Evolutionary conservation across 2,329 filamentous ascomycete species (phyloP), one percentile per base, ranked within the genome.

Genomic region (Aspergillus sp.): DNA sequence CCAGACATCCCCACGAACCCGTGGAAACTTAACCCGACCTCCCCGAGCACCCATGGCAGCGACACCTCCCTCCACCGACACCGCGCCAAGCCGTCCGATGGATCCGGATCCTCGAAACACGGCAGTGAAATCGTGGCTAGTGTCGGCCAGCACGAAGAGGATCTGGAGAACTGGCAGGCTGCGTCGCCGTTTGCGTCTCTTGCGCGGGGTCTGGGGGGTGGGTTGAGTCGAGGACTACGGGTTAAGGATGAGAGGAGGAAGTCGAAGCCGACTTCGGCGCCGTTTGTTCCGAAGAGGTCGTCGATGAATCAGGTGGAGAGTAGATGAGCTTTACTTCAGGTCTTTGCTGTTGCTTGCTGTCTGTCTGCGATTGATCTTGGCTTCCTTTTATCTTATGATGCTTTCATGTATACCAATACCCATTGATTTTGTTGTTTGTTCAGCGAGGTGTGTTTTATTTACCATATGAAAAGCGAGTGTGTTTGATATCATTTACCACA

Each of bases 121-220:
- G 25, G 49, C 10, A 25, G 54, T 21, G 67, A 63, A 10, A 5
- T 53, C 44, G 60, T 59, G 47, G 15, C 58, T n/a, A 66, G 60
- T 49, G 63, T 62, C 36, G 68, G 66, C n/a, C 74, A 73, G 30
- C 63, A 66, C 17, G 71, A 74, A 58, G 70, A 73, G 27, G 73
- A 77, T 19, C 62, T 78, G 21, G 74, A 75, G 21, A 51, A 66
- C 11, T 77, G 72, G 75, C 71, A 72, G n/a, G 41, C 25, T 13
- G 67, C 70, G 8, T 76, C 74, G 1, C 74, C 74, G 3, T 76
- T 79, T 63, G 72, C 74, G 7, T 75, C 76, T 17, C 71, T 80
- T 55, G 76, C 76, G 3, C 66, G 75, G 61, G 78, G 78, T 1
- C 70, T 80, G 15, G 77, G 78, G 11, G 77, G 74, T 21, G 78